Conservation (phyloP, 2,329 filamentous ascomycete species). For the Aureobasidium sp. region DNA sequence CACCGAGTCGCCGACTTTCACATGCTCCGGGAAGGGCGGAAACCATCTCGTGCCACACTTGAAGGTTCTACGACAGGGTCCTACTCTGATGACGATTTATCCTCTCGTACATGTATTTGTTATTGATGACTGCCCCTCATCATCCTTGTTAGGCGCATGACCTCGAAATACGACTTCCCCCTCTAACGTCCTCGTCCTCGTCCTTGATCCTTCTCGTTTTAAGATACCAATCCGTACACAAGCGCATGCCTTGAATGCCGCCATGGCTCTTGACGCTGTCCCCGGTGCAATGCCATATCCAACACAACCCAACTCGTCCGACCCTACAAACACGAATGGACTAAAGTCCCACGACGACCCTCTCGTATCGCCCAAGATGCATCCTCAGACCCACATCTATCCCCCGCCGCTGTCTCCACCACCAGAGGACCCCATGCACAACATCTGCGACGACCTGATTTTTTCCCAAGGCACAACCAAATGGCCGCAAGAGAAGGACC, state of each 20-base stretch:
- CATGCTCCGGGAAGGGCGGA: background rate
- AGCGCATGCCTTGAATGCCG: conserved; percentile 3
- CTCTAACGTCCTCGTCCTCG: background rate
- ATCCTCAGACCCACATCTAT: background rate
- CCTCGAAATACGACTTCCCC: background rate
- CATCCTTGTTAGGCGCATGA: background rate
- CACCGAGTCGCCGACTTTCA: background rate
- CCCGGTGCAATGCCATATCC: conserved; percentile 17
- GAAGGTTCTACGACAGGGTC: background rate
- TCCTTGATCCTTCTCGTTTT: background rate
- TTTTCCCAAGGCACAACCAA: conserved; percentile 34
- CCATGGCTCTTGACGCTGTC: conserved; percentile 16
- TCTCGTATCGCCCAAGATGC: conserved; percentile 6
- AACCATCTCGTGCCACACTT: background rate
- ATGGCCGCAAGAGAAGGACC: conserved; percentile 71
- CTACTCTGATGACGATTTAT: background rate
- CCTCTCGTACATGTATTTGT: background rate
- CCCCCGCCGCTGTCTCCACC: conserved; percentile 5
- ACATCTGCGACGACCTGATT: conserved; percentile 31
- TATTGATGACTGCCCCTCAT: background rate
- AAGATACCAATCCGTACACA: background rate
- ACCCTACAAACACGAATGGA: conserved; percentile 13
- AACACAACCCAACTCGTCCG: conserved; percentile 14
- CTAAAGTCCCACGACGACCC: conserved; percentile 4
- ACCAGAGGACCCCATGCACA: conserved; percentile 13